Evolutionary conservation across 2,329 filamentous ascomycete species (phyloP).

Genomic region (Atkinsonella texensis): DNA sequence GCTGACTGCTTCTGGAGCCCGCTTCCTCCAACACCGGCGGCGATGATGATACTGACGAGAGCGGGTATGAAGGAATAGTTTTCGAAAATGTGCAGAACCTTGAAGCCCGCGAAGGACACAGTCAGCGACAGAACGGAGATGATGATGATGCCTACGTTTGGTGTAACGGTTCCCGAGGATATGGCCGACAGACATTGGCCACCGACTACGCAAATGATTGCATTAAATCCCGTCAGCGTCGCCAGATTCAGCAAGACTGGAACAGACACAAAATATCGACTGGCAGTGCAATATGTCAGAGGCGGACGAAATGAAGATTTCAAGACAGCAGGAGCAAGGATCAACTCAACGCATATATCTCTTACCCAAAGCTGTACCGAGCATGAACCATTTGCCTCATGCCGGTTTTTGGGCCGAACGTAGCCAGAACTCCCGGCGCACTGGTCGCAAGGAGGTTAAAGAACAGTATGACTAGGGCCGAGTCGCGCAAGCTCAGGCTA

Average conservation of each 20-base stretch:
- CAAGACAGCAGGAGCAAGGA: background rate
- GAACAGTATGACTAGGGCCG: slow-evolving; percentile 49
- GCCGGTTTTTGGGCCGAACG: slow-evolving; percentile 47
- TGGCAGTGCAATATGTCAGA: slow-evolving; percentile 8
- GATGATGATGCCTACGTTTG: slow-evolving; percentile 48
- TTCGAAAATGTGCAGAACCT: slow-evolving; percentile 44
- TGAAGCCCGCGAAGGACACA: slow-evolving; percentile 51
- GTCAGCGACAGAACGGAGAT: slow-evolving; percentile 43
- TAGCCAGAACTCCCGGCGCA: slow-evolving; percentile 44
- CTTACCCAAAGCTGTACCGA: slow-evolving; percentile 47
- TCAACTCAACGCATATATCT: background rate
- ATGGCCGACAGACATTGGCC: slow-evolving; percentile 47
- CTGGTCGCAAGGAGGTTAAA: slow-evolving; percentile 44
- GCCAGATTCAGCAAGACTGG: slow-evolving; percentile 50
- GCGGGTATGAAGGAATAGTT: slow-evolving; percentile 45
- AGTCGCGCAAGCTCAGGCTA: slow-evolving; percentile 43
- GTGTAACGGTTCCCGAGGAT: slow-evolving; percentile 33
- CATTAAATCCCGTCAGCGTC: slow-evolving; percentile 49
- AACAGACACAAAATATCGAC: slow-evolving; percentile 45
- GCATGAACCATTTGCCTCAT: slow-evolving; percentile 56
- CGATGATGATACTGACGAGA: slow-evolving; percentile 40
- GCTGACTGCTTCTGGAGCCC: slow-evolving; percentile 35
- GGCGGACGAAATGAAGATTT: no score
- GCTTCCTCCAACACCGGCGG: slow-evolving; percentile 40
- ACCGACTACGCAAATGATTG: slow-evolving; percentile 49